phyloP scores from a whole-genome alignment of 2,329 filamentous ascomycete species.

The Aspergillus amoenus region DNA sequence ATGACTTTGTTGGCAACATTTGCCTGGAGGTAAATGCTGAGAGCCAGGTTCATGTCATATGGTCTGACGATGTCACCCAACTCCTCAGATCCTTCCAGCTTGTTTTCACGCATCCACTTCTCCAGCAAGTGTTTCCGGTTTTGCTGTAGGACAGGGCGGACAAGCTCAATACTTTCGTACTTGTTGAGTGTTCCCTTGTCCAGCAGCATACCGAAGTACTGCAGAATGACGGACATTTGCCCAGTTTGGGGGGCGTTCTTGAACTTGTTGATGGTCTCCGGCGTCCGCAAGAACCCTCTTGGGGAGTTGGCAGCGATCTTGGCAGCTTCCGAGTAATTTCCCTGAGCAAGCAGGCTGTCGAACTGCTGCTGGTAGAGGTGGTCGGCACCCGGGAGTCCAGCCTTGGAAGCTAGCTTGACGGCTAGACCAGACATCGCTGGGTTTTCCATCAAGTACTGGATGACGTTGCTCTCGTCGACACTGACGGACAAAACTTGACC shows the following conservation, averaged over 20 bases:
- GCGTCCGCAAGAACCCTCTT: slow-evolving; percentile 88
- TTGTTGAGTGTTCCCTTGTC: slow-evolving; percentile 93
- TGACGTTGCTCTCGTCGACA: slow-evolving; percentile 86
- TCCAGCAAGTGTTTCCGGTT: slow-evolving; percentile 93
- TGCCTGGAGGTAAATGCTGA: slow-evolving; percentile 86
- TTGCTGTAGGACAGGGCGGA: slow-evolving; percentile 86
- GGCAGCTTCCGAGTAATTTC: slow-evolving; percentile 83
- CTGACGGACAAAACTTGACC: slow-evolving; percentile 94
- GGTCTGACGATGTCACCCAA: slow-evolving; percentile 90
- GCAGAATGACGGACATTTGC: slow-evolving; percentile 85
- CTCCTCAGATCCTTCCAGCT: slow-evolving; percentile 93
- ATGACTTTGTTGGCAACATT: slow-evolving; percentile 92
- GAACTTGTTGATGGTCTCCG: slow-evolving; percentile 94
- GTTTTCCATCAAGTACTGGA: slow-evolving; percentile 94
- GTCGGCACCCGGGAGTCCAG: slow-evolving; percentile 90
- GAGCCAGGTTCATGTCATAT: slow-evolving; percentile 83
- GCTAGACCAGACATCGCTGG: slow-evolving; percentile 90
- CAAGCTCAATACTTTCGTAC: slow-evolving; percentile 91
- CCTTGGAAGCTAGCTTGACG: slow-evolving; percentile 93
- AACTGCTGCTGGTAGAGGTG: slow-evolving; percentile 91
- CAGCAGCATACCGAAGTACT: slow-evolving; percentile 96
- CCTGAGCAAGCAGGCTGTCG: slow-evolving; percentile 76
- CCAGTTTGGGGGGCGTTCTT: slow-evolving; percentile 74
- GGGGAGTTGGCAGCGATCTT: slow-evolving; percentile 97
- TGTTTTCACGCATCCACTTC: slow-evolving; percentile 97